Evolutionary conservation across 345 rosid genomes (phyloP).

Genomic region (Aurinia saxatilis): DNA sequence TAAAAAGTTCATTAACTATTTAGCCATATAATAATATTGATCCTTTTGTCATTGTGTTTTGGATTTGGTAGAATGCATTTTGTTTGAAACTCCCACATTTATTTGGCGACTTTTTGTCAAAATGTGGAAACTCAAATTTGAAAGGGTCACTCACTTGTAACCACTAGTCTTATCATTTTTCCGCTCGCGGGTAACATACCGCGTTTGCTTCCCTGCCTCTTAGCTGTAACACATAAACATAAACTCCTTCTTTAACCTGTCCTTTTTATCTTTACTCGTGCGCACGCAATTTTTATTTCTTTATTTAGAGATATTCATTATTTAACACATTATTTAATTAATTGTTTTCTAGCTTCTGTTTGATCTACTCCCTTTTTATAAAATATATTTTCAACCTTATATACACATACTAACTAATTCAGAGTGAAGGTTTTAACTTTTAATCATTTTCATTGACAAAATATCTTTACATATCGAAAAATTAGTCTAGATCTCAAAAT

Average conservation of each 20-base stretch:
- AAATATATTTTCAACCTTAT: not conserved
- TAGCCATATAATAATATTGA: too few relatives aligned
- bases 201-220: conserved; percentile 12
- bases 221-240: conserved; percentile 15
- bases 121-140: too few relatives aligned
- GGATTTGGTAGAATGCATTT: not conserved
- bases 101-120: too few relatives aligned
- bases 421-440: too few relatives aligned
- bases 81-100: not conserved
- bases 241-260: not conserved
- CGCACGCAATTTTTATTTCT: conserved; percentile 20
- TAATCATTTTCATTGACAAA: too few relatives aligned
- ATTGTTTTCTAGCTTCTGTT: not conserved
- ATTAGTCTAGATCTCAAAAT: too few relatives aligned
- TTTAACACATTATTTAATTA: not conserved
- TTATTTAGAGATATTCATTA: too few relatives aligned
- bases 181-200: conserved; percentile 1
- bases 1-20: too few relatives aligned
- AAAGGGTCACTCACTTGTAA: too few relatives aligned
- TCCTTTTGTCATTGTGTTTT: too few relatives aligned
- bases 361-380: not conserved
- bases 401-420: not conserved
- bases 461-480: too few relatives aligned
- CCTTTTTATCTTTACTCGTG: conserved; percentile 13
- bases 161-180: not conserved